phyloP scores from a whole-genome alignment of 441 rosid genomes.

The Aquilaria agallochum region DNA sequence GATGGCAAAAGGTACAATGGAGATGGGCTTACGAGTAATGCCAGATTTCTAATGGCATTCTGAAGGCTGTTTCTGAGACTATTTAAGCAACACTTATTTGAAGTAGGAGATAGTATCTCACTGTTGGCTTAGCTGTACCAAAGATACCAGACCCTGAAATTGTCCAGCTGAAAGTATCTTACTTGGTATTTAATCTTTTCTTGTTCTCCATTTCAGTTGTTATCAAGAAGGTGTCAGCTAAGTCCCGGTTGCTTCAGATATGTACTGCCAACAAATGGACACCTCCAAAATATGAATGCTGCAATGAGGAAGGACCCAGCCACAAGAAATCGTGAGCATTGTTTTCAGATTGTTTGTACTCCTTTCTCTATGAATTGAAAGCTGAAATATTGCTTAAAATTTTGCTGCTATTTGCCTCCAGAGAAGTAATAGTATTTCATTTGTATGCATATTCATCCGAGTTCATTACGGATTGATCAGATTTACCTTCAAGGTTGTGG shows the following conservation, averaged over 20 bases:
- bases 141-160: not conserved
- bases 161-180: not conserved
- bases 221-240: conserved; percentile 19
- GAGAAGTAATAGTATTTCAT: not conserved
- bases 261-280: conserved; percentile 49
- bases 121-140: not conserved
- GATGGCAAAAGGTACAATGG: not conserved
- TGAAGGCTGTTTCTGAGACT: not conserved
- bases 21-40: not conserved
- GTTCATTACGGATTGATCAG: conserved; percentile 19
- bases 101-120: not conserved
- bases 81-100: not conserved
- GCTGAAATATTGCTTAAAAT: not conserved
- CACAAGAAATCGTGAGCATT: conserved; percentile 39
- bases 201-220: conserved; percentile 18
- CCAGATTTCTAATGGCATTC: not conserved
- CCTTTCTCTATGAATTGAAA: not conserved
- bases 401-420: not conserved
- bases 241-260: conserved; percentile 39
- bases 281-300: conserved; percentile 41
- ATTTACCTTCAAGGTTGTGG: conserved; percentile 42
- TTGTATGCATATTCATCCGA: not conserved
- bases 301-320: conserved; percentile 45
- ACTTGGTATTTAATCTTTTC: not conserved
- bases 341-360: not conserved